Conservation (phyloP, 345 rosid genomes). For the Eucalyptus marginata region DNA sequence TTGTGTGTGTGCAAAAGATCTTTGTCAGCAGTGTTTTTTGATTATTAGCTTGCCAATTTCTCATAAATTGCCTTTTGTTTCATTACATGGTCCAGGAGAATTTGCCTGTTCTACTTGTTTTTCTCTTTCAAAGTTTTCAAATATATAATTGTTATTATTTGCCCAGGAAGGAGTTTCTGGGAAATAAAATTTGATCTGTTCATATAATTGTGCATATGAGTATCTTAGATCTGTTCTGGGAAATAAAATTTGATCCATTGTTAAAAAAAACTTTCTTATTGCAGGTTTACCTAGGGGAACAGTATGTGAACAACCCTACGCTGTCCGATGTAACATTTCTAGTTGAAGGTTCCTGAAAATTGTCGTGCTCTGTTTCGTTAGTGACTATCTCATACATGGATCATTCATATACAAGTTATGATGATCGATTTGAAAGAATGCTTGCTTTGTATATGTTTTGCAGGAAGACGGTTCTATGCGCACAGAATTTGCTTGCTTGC, state of each 20-base stretch:
- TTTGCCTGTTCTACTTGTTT: not conserved
- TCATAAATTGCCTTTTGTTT: not conserved
- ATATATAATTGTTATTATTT: not conserved
- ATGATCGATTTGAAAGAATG: not conserved
- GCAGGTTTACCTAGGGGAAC: slow-evolving; percentile 96
- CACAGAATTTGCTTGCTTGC: slow-evolving; percentile 98
- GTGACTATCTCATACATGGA: not conserved
- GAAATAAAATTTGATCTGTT: not conserved
- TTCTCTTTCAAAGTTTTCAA: not conserved
- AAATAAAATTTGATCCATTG: not conserved
- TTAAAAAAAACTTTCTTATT: not conserved
- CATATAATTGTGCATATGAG: not conserved
- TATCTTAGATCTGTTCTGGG: not conserved
- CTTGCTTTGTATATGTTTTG: not conserved
- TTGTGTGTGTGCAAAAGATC: not conserved
- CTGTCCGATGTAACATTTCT: slow-evolving; percentile 94
- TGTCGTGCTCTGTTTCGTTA: not conserved
- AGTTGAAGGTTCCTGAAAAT: slow-evolving; percentile 56
- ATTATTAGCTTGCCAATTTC: not conserved
- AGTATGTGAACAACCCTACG: slow-evolving; percentile 81
- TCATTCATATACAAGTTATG: not conserved
- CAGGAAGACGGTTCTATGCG: slow-evolving; percentile 90
- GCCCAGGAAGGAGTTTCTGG: not conserved
- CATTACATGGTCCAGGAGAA: not conserved
- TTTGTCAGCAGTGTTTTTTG: not conserved